phyloP scores from a whole-genome alignment of 306 rosid species.

The Inga leiocalycina region DNA sequence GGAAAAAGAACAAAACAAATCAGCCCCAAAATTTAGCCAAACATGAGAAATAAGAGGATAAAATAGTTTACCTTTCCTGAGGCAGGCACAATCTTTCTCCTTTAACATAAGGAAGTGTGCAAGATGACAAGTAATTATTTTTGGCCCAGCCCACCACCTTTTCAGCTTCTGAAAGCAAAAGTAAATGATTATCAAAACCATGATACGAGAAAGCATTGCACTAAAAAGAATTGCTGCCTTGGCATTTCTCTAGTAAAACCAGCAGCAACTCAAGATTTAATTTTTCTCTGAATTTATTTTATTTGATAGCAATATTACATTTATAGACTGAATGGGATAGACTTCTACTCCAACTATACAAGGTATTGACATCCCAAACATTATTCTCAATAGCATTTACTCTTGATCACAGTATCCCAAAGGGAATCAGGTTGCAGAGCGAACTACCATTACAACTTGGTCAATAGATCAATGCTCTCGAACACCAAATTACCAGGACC shows the following conservation, averaged over 20 bases:
- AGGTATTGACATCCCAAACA: not conserved
- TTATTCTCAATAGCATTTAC: not conserved
- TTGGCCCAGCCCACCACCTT: slow-evolving; percentile 97
- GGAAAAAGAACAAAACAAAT: slow-evolving; percentile 31
- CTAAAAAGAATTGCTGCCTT: not conserved
- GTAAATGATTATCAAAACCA: not conserved
- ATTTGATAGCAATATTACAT: not conserved
- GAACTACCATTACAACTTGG: not conserved
- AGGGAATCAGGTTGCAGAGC: not conserved
- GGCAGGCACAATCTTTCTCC: slow-evolving; percentile 81
- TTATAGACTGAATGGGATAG: not conserved
- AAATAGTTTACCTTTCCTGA: slow-evolving; percentile 69
- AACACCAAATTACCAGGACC: not conserved
- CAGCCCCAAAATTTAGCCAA: slow-evolving; percentile 26
- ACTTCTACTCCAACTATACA: not conserved
- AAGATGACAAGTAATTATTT: slow-evolving; percentile 79
- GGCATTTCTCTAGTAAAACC: not conserved
- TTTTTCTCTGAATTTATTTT: not conserved
- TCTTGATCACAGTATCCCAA: not conserved
- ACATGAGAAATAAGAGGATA: slow-evolving; percentile 15
- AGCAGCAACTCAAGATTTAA: not conserved
- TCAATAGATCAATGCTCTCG: not conserved
- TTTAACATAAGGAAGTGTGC: slow-evolving; percentile 69
- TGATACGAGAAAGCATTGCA: slow-evolving; percentile 4
- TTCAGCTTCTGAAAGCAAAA: slow-evolving; percentile 78